Base-by-base conservation (phyloP, 768 basidiomycete species). In the Mycena pura region DNA sequence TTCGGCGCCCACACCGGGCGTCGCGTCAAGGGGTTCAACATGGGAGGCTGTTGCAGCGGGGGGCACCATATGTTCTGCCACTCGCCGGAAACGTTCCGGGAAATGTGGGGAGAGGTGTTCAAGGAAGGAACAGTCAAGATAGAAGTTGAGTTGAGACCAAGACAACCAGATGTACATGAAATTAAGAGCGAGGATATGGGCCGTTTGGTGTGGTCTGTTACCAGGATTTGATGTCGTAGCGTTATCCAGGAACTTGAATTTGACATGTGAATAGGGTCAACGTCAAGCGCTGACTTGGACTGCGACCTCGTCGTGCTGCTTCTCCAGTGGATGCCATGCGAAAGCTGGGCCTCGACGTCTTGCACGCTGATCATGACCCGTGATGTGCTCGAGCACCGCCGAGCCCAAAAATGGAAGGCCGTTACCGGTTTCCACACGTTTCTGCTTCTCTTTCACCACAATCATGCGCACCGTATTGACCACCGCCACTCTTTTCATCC, bases 401-500 rank as follows among this genome's bases (percentile, higher is more conserved):
- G n/a, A n/a, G n/a, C n/a, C n/a, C n/a, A n/a, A n/a, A n/a, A n/a
- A n/a, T n/a, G n/a, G n/a, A n/a, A n/a, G n/a, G n/a, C n/a, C n/a
- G n/a, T n/a, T n/a, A n/a, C n/a, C n/a, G n/a, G n/a, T n/a, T n/a
- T n/a, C n/a, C n/a, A n/a, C n/a, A n/a, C n/a, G n/a, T n/a, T n/a
- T n/a, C n/a, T n/a, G n/a, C n/a, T n/a, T n/a, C n/a, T n/a, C n/a
- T n/a, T n/a, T n/a, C n/a, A n/a, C n/a, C n/a, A n/a, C n/a, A n/a
- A n/a, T n/a, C 51, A 62, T 62, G 64, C 57, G n/a, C 31, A 50
- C 60, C 13, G 76, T 70, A 65, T 82, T 82, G 48, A 38, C 32
- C 70, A 62, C 80, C 77, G 82, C 72, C 83, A 76, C 81, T 85
- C 84, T 86, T 85, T 83, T 82, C 29, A 50, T 66, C 47, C 70